These are phyloP conservation scores for Aspergillus fumigatiaffinis DNA, from an alignment of 2,329 filamentous ascomycete species.

Conservation along the genomic window DNA sequence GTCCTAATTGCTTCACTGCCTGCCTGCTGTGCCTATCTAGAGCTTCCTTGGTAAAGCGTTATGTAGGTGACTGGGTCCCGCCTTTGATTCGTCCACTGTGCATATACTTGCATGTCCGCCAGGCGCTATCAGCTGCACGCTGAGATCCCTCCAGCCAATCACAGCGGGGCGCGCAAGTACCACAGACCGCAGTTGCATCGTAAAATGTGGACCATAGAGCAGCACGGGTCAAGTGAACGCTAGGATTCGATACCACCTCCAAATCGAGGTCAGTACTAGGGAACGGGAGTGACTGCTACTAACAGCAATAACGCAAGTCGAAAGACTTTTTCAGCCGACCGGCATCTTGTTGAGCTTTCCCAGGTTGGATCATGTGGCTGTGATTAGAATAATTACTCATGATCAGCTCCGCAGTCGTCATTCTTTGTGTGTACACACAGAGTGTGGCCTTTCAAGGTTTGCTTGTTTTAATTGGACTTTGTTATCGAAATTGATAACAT, in stretches of 20 bases:
- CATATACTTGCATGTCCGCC: slow-evolving; percentile 16
- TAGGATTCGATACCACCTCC: background rate
- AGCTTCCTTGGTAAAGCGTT: slow-evolving; percentile 17
- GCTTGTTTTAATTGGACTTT: background rate
- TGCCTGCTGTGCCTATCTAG: background rate
- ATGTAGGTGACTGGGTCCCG: slow-evolving; percentile 15
- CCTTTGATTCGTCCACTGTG: slow-evolving; percentile 15
- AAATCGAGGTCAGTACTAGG: background rate
- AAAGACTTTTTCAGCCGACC: slow-evolving; percentile 11
- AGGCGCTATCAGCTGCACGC: slow-evolving; percentile 24
- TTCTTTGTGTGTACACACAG: background rate
- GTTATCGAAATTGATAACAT: background rate
- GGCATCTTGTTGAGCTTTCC: slow-evolving; percentile 8
- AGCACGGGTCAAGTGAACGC: slow-evolving; percentile 9
- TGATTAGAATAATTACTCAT: background rate
- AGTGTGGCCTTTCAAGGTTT: background rate
- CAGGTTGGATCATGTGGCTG: slow-evolving; percentile 5
- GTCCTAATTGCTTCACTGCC: background rate
- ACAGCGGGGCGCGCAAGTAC: slow-evolving; percentile 1
- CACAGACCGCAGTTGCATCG: slow-evolving; percentile 9
- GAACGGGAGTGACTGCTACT: background rate
- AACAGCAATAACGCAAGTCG: background rate
- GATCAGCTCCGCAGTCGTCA: background rate
- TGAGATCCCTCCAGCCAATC: slow-evolving; percentile 12
- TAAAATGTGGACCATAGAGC: background rate